Evolutionary conservation across 179 eudicot genomes (phyloP).

Genomic region (Drosera spatulata): DNA sequence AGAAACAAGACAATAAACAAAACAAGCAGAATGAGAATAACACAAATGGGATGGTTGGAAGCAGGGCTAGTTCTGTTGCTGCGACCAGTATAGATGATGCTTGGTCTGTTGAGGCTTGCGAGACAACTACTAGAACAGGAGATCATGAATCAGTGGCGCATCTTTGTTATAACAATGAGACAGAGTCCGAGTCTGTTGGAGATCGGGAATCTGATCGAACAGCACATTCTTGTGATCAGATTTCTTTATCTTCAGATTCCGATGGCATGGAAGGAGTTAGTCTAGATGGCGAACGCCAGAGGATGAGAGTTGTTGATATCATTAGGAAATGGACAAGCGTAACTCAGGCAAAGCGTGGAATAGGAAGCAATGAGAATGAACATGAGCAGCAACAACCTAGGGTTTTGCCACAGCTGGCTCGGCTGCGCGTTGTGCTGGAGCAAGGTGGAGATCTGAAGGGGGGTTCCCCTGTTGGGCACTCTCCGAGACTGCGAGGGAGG

Average conservation of each 20-base stretch:
- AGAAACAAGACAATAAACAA: conserved; percentile 2
- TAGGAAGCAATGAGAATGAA: not conserved
- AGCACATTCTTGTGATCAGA: conserved; percentile 1
- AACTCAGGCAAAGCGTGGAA: conserved; percentile 1
- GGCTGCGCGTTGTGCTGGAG: conserved; percentile 11
- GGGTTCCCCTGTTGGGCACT: conserved; percentile 12
- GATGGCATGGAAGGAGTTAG: not conserved
- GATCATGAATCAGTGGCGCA: conserved; percentile 1
- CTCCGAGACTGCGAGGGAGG: conserved; percentile 60
- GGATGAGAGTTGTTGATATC: conserved; percentile 51
- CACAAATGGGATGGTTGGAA: not conserved
- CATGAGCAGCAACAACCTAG: not conserved
- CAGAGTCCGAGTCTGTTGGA: conserved; percentile 9
- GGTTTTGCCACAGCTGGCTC: conserved; percentile 10
- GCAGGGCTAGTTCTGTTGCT: not conserved
- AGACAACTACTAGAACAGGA: not conserved
- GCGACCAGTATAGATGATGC: not conserved
- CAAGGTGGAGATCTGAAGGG: conserved; percentile 14
- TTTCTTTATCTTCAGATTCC: not conserved
- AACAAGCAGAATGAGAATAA: not conserved
- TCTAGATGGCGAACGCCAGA: conserved; percentile 25
- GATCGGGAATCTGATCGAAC: conserved; percentile 25
- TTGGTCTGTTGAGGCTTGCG: not conserved
- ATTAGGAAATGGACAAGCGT: conserved; percentile 36
- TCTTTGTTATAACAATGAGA: conserved; percentile 1